Evolutionary conservation across 2,329 filamentous ascomycete genomes (phyloP).

Genomic region (Macroventuria anomochaeta): DNA sequence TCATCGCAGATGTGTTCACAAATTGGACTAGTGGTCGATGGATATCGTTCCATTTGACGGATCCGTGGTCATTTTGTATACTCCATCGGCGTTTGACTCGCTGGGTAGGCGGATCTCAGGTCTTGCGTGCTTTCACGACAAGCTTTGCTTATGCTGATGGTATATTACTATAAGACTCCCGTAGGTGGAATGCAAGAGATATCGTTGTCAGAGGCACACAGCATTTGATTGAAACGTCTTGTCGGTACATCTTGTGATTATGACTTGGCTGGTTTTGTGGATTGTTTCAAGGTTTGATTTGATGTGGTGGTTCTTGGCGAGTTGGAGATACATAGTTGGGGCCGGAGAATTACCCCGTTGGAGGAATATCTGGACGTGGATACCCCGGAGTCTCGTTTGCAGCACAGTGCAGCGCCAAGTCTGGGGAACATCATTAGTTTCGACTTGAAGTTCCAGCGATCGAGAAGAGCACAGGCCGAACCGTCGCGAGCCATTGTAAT

Average conservation of each 20-base stretch:
- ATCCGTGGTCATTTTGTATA: conserved; percentile 7
- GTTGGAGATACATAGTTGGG: conserved; percentile 4
- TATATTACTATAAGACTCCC: conserved; percentile 15
- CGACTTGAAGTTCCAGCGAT: background rate
- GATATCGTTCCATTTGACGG: background rate
- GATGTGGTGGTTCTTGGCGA: conserved; percentile 13
- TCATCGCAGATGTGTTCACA: conserved; percentile 16
- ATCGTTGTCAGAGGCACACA: background rate
- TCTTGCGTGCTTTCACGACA: background rate
- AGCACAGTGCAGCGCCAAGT: conserved; percentile 1
- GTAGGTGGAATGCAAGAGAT: conserved; percentile 20
- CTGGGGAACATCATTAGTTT: conserved; percentile 5
- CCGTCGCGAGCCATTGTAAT: no score
- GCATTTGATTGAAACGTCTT: conserved; percentile 6
- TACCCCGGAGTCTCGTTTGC: conserved; percentile 2
- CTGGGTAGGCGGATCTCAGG: background rate
- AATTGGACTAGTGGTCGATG: background rate
- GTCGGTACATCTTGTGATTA: conserved; percentile 1
- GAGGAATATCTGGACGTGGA: conserved; percentile 18
- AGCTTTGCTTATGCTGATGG: background rate
- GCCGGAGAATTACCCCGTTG: conserved; percentile 26
- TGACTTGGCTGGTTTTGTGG: background rate
- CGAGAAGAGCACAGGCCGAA: background rate
- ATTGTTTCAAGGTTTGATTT: conserved; percentile 10
- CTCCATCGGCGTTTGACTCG: conserved; percentile 12